phyloP scores from a whole-genome alignment of 2,329 filamentous ascomycete species.

The Clarireedia paspali region DNA sequence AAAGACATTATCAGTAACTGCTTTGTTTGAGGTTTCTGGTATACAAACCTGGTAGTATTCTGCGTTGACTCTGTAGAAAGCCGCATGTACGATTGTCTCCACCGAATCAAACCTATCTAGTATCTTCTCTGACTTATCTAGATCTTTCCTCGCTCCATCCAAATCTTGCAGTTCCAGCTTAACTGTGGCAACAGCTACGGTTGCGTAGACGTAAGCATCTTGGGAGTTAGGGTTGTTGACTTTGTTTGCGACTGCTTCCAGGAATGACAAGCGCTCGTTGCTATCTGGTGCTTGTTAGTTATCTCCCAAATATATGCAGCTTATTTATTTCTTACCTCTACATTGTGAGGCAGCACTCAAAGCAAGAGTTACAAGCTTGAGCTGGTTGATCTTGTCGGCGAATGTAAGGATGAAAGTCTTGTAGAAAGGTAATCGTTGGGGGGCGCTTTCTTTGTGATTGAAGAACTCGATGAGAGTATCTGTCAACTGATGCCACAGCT shows the following conservation, averaged over 20 bases:
- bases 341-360: constrained; percentile 82
- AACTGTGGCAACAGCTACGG: constrained; percentile 79
- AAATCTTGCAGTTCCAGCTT: constrained; percentile 74
- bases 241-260: constrained; percentile 74
- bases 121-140: constrained; percentile 81
- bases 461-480: constrained; percentile 85
- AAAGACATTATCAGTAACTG: constrained; percentile 17
- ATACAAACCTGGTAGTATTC: constrained; percentile 74
- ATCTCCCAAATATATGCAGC: neutral
- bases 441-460: constrained; percentile 68
- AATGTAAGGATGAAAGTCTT: constrained; percentile 94
- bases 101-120: constrained; percentile 91
- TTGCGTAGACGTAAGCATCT: constrained; percentile 92
- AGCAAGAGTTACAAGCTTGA: constrained; percentile 89
- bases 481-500: constrained; percentile 98
- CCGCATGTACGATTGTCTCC: constrained; percentile 89
- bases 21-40: neutral
- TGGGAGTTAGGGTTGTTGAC: constrained; percentile 89
- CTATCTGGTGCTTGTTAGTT: constrained; percentile 53
- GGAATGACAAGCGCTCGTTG: constrained; percentile 76
- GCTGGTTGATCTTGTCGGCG: constrained; percentile 96
- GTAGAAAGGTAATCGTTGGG: constrained; percentile 83
- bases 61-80: constrained; percentile 92
- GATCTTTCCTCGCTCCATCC: constrained; percentile 75
- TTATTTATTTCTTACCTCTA: constrained; percentile 45